Percentiles rank a stretch among this genome's conserved stretches.
Conservation (phyloP, 306 rosid species). For the Quillaja saponaria region DNA sequence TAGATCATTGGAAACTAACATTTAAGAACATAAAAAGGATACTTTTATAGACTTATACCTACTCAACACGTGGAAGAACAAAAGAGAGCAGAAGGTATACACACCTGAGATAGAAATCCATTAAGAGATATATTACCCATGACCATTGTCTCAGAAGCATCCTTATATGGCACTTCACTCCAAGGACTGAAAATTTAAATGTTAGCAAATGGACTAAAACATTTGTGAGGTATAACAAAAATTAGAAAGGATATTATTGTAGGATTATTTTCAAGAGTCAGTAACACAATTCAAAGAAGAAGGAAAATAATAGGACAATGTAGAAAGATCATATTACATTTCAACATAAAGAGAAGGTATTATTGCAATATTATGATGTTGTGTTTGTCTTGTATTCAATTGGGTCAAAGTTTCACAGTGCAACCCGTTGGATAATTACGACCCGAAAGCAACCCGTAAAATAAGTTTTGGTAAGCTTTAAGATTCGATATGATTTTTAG, state of each 20-base stretch:
- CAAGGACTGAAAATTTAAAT: constrained; percentile 72
- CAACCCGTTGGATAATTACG: too few relatives aligned
- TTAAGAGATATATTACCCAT: constrained; percentile 66
- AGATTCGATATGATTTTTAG: too few relatives aligned
- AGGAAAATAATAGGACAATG: background rate
- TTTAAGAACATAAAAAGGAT: background rate
- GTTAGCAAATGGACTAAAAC: constrained; percentile 35
- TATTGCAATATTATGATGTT: constrained; percentile 11
- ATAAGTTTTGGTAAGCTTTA: too few relatives aligned
- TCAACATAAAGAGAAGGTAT: constrained; percentile 5
- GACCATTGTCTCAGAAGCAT: constrained; percentile 69
- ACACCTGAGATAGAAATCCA: constrained; percentile 54
- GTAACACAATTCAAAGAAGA: constrained; percentile 11
- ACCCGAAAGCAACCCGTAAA: too few relatives aligned
- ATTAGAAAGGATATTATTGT: constrained; percentile 14
- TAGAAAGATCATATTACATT: constrained; percentile 1
- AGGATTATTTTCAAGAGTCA: constrained; percentile 22
- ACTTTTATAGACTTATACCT: background rate
- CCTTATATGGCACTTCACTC: constrained; percentile 70
- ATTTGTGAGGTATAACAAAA: constrained; percentile 16
- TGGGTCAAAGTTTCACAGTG: too few relatives aligned
- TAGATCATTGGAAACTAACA: background rate
- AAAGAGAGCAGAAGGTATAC: constrained; percentile 29
- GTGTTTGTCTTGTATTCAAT: too few relatives aligned
- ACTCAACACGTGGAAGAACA: constrained; percentile 19